Evolutionary conservation across 768 basidiomycete species (phyloP).

Genomic region (Inosperma sp.): DNA sequence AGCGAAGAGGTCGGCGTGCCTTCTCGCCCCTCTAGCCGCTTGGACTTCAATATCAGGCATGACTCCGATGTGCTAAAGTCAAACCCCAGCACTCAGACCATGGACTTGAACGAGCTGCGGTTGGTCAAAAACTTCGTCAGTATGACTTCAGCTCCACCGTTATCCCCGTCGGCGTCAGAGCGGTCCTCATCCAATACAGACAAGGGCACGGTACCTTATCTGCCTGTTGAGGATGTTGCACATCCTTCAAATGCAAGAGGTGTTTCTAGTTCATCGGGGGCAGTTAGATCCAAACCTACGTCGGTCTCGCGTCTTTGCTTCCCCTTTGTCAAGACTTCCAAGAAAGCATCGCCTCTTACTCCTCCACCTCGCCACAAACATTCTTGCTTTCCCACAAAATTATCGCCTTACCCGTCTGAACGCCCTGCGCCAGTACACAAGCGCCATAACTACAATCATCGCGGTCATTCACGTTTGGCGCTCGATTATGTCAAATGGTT

Average conservation of each 20-base stretch:
- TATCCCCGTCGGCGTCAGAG: not conserved
- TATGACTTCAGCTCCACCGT: not conserved
- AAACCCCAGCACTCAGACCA: no score
- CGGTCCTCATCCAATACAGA: not conserved
- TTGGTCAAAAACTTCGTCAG: no score
- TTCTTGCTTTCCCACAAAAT: constrained; percentile 36
- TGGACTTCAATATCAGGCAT: constrained; percentile 49
- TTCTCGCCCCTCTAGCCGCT: constrained; percentile 44
- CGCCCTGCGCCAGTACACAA: constrained; percentile 26
- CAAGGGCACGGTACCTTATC: not conserved
- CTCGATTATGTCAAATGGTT: constrained; percentile 57
- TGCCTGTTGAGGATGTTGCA: constrained; percentile 5
- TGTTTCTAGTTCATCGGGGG: constrained; percentile 10
- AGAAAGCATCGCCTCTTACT: constrained; percentile 13
- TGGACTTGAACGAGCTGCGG: no score
- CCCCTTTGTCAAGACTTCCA: constrained; percentile 21
- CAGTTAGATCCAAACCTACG: constrained; percentile 20
- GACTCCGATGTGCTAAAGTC: no score
- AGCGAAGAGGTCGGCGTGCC: constrained; percentile 26
- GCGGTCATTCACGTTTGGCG: constrained; percentile 59
- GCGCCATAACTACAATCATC: constrained; percentile 48
- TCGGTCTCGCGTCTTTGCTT: constrained; percentile 25
- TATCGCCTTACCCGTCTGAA: constrained; percentile 26
- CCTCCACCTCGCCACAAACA: constrained; percentile 31
- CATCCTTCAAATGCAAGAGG: constrained; percentile 4